phyloP scores from a whole-genome alignment of 768 basidiomycete genomes.

The Phylloporus rhodoxanthus region DNA sequence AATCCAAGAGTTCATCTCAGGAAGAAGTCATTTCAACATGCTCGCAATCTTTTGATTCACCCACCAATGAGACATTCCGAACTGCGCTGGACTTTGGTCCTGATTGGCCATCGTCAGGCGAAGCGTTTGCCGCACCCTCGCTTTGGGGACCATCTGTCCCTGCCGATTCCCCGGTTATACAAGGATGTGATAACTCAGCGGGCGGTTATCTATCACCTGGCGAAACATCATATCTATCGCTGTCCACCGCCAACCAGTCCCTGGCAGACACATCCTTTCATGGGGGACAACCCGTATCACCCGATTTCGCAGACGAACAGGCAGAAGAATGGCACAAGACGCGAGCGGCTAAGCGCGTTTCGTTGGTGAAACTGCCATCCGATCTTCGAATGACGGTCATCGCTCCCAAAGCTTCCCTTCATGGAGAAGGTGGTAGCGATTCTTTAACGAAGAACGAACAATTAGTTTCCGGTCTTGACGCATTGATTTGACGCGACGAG shows the following conservation, averaged over 20 bases:
- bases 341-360: constrained; percentile 78
- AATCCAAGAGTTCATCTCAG: constrained; percentile 10
- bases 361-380: constrained; percentile 69
- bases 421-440: not conserved
- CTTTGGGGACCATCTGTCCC: constrained; percentile 28
- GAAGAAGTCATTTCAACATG: constrained; percentile 7
- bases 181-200: constrained; percentile 26
- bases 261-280: constrained; percentile 29
- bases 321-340: constrained; percentile 91
- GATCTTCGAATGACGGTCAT: constrained; percentile 32
- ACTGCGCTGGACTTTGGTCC: constrained; percentile 56
- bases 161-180: constrained; percentile 34
- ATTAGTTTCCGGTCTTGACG: constrained; percentile 2
- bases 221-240: constrained; percentile 19
- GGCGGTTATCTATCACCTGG: constrained; percentile 30
- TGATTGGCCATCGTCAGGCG: constrained; percentile 42
- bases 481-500: not conserved
- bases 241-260: constrained; percentile 15
- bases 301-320: constrained; percentile 52
- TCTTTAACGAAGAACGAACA: constrained; percentile 8
- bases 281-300: constrained; percentile 42
- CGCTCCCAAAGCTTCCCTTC: constrained; percentile 13
- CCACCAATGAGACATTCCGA: constrained; percentile 56
- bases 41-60: constrained; percentile 38
- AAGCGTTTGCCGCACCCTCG: constrained; percentile 32